Percentiles rank a stretch among this genome's conserved stretches.
Evolutionary conservation across 805 yeast genomes (phyloP).

Genomic region (Saturnispora diversa): DNA sequence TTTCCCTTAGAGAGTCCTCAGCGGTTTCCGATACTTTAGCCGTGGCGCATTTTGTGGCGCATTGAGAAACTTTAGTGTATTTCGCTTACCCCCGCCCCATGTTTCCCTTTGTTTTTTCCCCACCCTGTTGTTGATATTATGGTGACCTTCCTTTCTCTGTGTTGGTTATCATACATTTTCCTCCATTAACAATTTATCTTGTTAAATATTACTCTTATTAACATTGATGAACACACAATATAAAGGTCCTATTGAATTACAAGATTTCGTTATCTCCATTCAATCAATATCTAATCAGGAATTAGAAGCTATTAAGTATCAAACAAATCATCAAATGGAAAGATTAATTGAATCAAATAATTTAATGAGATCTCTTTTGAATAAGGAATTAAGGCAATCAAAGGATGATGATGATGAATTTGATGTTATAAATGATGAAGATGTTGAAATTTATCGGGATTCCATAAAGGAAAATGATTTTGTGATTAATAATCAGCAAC

Average conservation of each 20-base stretch:
- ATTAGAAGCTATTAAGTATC: conserved; percentile 27
- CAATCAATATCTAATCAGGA: conserved; percentile 37
- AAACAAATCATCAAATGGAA: conserved; percentile 34
- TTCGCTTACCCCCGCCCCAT: background rate
- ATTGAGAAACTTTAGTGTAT: too few species aligned
- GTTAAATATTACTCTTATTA: background rate
- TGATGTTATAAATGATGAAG: conserved; percentile 31
- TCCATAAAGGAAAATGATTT: conserved; percentile 47
- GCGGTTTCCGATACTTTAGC: too few species aligned
- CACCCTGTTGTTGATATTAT: too few species aligned
- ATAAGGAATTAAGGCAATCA: too few species aligned
- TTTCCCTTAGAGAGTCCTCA: too few species aligned
- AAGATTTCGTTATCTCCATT: conserved; percentile 26
- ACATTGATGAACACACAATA: conserved; percentile 13
- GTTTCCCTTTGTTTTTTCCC: too few species aligned
- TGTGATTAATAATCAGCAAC: conserved; percentile 45
- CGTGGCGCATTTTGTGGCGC: too few species aligned
- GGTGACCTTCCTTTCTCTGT: too few species aligned
- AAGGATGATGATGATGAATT: conserved; percentile 34
- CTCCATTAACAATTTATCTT: too few species aligned
- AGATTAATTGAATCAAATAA: conserved; percentile 47
- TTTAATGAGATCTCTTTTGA: too few species aligned
- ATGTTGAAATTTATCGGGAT: conserved; percentile 44
- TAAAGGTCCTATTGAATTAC: conserved; percentile 23
- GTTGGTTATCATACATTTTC: too few species aligned